Evolutionary conservation across 2,329 filamentous ascomycete genomes (phyloP), one percentile per base, ranked within the genome.

Genomic region (Talaromyces sp.): DNA sequence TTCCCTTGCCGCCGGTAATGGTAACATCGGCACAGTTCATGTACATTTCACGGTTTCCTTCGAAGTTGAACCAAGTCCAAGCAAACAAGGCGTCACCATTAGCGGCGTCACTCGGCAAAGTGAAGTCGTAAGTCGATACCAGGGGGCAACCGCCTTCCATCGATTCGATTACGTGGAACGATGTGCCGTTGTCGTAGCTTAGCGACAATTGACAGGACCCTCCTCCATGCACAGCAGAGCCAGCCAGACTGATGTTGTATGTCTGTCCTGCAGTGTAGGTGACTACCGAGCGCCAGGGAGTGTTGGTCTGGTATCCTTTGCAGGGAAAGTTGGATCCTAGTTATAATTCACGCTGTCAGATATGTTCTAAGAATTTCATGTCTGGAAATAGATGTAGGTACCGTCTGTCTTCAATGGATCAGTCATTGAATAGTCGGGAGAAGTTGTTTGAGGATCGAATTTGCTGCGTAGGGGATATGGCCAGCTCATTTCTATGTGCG

Each of bases 1-100:
- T 52, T 13, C 47, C 67, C 33, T 37, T 64, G 49, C 63, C 67
- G 10, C 74, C 74, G 2, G 77, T 72, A 47, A 93, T 87, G 67
- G 84, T 86, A 71, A 93, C 85, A 61, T 85, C 82, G 9, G 90
- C 90, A 73, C 91, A 95, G 79, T 92, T 91, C 89, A 92, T 92
- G 84, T 95, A 95, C 85, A 90, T 91, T 76, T 94, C 91, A 59
- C 90, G 85, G 79, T 93, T 93, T 33, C 91, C 90, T 45, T 89
- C 77, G 68, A 87, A 80, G 81, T 92, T 92, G 80, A 90, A 89
- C 89, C 89, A 91, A 27, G 87, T 87, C 91, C 91, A 94, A 49
- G 87, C 87, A 59, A 93, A 85, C 54, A 93, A 75, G 64, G 87
- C 89, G 37, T 88, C 72, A 2, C 85, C 77, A 77, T 81, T 67